These are phyloP conservation scores for Gastrodia elata DNA, from an alignment of 106 monocot genomes.

Conservation along the genomic window DNA sequence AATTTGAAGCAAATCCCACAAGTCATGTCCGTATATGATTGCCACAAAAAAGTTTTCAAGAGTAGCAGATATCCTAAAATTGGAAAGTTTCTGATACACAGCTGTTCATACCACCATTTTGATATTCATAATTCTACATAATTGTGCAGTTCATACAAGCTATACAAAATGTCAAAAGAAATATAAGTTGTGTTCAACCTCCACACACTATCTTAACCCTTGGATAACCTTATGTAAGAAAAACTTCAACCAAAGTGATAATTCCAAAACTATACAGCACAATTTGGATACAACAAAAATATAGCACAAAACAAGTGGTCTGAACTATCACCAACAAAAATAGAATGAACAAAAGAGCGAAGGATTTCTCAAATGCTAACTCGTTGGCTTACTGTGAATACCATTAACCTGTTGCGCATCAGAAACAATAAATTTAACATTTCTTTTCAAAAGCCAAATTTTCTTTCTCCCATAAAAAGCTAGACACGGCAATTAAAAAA, in stretches of 20 bases:
- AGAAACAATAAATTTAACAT: too few species aligned
- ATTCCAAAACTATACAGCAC: background rate
- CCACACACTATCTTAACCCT: background rate
- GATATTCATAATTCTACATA: background rate
- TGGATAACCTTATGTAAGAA: background rate
- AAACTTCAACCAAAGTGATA: background rate
- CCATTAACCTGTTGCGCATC: too few species aligned
- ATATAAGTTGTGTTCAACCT: background rate
- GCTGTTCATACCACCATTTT: background rate
- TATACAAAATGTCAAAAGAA: background rate
- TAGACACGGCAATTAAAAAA: too few species aligned
- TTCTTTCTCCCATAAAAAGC: too few species aligned
- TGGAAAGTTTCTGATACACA: background rate
- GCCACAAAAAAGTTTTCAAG: background rate
- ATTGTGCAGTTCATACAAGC: background rate
- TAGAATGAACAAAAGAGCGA: background rate
- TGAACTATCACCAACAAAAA: background rate
- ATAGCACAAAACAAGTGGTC: background rate
- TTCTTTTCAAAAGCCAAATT: too few species aligned
- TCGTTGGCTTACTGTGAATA: too few species aligned
- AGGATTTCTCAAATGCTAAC: background rate
- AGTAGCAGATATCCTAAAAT: conserved; percentile 2
- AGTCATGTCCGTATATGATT: background rate
- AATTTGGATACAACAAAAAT: background rate
- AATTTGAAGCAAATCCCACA: background rate